Evolutionary conservation across 108 stramenopile genomes (phyloP), one percentile per base, ranked within the genome.

Genomic region (Stephanodiscus minutulus): DNA sequence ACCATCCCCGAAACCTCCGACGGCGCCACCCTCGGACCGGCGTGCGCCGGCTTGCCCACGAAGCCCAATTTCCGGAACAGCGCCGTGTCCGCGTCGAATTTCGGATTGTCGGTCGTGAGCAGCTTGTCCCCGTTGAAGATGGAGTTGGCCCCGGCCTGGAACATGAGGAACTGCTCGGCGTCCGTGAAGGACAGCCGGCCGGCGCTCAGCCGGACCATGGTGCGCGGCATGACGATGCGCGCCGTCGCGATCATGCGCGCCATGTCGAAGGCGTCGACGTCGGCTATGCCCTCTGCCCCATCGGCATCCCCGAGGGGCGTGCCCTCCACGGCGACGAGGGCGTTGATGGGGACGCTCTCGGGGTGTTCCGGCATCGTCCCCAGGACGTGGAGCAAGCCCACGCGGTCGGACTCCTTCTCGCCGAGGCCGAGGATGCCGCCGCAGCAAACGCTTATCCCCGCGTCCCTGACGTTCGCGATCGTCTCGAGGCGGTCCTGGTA

Each of bases 101-200:
- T 96, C 2, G 96, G 96, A 82, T 98, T 98, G 68, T 83, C 79
- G 2, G 98, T 97, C 9, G 98, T 98, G 53, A 98, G 80, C 44
- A 98, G 85, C 80, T 92, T 96, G 77, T 98, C 98, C 13, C 98
- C 98, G 64, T 96, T 98, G 76, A 98, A 98, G 68, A 98, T 98
- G 50, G 95, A 96, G 83, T 98, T 98, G 43, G 98, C 98, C 18
- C 98, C 98, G 10, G 97, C 97, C 76, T 94, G 90, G 85, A 98
- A 98, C 96, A 98, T 97, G 53, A 98, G 69, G 66, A 77, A 97
- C 81, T 98, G 97, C 67, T 97, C 98, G 27, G 95, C 95, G 66
- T 97, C 86, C 50, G 88, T 88, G 73, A 98, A 97, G 60, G 93
- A 93, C 37, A 98, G 74, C 18, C 98, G 88, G 17, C 98, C 98